These are phyloP conservation scores for Nannochloropsis oceanica DNA, from an alignment of 108 stramenopile genomes.

Conservation along the genomic window DNA sequence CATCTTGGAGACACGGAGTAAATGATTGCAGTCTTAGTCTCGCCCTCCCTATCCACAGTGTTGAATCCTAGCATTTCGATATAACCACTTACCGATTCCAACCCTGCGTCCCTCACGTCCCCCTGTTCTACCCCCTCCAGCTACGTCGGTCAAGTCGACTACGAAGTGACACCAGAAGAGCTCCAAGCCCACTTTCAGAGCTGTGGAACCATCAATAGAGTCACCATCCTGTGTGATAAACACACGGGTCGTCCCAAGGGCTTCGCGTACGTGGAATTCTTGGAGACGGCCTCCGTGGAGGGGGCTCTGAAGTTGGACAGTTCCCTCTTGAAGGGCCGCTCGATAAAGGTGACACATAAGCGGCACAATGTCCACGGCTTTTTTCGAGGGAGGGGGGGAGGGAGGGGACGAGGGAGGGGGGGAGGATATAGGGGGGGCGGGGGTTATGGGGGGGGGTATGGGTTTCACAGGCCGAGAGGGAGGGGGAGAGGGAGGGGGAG, in stretches of 20 bases:
- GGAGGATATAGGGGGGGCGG: background rate
- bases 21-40: background rate
- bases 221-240: conserved; percentile 95
- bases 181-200: conserved; percentile 77
- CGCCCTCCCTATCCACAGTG: background rate
- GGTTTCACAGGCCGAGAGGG: background rate
- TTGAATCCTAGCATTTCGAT: background rate
- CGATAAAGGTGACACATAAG: conserved; percentile 59
- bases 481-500: conserved; percentile 7
- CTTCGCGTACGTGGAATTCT: conserved; percentile 49
- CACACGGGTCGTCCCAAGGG: conserved; percentile 77
- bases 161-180: conserved; percentile 83
- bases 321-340: conserved; percentile 73
- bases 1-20: background rate
- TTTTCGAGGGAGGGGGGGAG: background rate
- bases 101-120: background rate
- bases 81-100: background rate
- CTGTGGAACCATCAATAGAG: conserved; percentile 88
- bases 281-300: conserved; percentile 62
- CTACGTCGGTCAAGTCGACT: conserved; percentile 95
- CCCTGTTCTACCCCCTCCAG: background rate
- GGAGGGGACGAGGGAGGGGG: conserved; percentile 9
- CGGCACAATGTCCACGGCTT: background rate
- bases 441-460: background rate
- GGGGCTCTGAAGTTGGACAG: conserved; percentile 82